Base-by-base conservation (phyloP, 345 rosid species). In the Sonneratia caseolaris region DNA sequence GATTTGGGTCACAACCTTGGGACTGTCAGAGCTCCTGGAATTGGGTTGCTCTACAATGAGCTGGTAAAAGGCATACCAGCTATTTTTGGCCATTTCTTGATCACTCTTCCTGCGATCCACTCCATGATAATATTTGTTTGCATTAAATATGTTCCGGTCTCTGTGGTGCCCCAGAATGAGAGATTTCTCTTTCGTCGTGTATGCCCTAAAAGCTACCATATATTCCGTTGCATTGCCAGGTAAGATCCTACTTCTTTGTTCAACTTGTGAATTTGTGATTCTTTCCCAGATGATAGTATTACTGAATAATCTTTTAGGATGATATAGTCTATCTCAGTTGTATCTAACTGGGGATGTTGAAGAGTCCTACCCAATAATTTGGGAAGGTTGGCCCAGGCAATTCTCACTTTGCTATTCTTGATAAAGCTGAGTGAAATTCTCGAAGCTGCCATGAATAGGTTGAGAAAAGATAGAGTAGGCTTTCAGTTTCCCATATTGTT, bases 161-260 rank as follows among this genome's bases (percentile, higher is more conserved):
- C 98, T 71, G 80, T 88, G 66, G 98, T 95, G 73, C 99, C 98
- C 59, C 98, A 90, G 80, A 88, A 87, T 79, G 98, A 95, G 83
- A 82, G 99, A 79, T 95, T 95, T 85, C 96, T 92, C 74, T 95
- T 95, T 88, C 90, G 94, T 65, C 87, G 96, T 37, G 99, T 92
- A 73, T 92, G 98, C 80, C 83, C 89, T 22, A 90, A 89, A 77
- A 72, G 86, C 82, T 95, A 90, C 83, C 99, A 95, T 86, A 86
- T 92, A 67, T 95, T 95, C 82, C 99, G 97, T 27, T 95, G 99
- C 80, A 87, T 95, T 76, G 98, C 98, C 66, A 89, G 99, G 99
- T 95, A 80, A 76, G 64, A 74, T 32, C 19, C 37, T 42, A 10
- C 53, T 47, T 65, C 7, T 64, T 66, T 18, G 27, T 2, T 4